These are phyloP conservation scores for Colletotrichum brevisporum DNA, from an alignment of 2,329 filamentous ascomycete genomes.

Conservation along the genomic window DNA sequence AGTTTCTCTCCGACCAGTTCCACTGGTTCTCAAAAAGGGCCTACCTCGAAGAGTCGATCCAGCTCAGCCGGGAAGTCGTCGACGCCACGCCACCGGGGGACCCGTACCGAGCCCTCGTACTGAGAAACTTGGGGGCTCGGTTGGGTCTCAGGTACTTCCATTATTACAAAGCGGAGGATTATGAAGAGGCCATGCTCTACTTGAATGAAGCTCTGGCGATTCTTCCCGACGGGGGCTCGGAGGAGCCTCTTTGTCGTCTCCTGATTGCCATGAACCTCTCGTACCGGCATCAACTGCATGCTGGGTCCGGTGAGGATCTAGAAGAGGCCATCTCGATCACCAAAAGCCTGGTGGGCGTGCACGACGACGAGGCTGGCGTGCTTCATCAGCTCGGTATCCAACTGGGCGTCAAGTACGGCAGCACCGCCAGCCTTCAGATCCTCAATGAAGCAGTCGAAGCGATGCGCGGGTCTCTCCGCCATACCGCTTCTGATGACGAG, in stretches of 20 bases:
- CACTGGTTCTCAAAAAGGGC: neutral
- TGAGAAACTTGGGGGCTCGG: no score
- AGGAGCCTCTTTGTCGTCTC: no score
- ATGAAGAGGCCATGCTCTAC: no score
- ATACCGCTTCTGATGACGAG: neutral
- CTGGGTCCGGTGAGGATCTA: neutral
- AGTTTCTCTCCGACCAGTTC: neutral
- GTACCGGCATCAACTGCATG: neutral
- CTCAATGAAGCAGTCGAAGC: neutral
- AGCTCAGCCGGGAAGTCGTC: neutral
- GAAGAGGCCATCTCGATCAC: neutral
- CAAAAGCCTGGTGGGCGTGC: neutral
- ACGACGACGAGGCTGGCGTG: no score
- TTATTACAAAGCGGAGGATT: no score
- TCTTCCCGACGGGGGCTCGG: no score
- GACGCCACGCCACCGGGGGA: no score
- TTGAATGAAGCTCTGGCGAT: no score
- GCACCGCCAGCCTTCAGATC: neutral
- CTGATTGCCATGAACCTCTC: no score
- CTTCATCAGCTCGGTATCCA: neutral
- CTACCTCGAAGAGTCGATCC: neutral
- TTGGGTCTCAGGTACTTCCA: no score
- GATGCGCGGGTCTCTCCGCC: neutral
- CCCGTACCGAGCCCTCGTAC: no score
- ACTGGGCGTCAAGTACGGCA: neutral